A percentile compares a stretch with the other conserved stretches of the same genome.
Evolutionary conservation across 2,329 filamentous ascomycete species (phyloP).

Genomic region (Beauveria rudraprayagi): DNA sequence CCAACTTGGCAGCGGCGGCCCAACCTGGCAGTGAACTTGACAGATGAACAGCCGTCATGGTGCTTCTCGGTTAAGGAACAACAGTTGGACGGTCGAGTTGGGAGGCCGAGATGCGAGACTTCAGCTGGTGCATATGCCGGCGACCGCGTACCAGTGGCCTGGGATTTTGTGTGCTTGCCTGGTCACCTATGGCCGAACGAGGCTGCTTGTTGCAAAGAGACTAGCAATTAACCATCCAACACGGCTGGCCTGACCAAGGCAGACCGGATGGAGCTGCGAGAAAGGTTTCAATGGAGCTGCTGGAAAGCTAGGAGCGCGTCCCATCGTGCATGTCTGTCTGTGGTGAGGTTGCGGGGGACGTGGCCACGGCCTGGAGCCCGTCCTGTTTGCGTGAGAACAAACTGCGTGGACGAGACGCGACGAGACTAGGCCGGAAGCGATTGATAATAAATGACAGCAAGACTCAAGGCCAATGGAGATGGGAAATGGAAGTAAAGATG

Average conservation of each 20-base stretch:
- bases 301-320: background rate
- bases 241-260: background rate
- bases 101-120: background rate
- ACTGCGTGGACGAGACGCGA: background rate
- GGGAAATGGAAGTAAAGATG: background rate
- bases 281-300: background rate
- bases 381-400: background rate
- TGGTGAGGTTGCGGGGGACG: background rate
- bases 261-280: background rate
- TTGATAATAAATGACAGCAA: conserved; percentile 6
- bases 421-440: background rate
- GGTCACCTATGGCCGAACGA: background rate
- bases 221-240: background rate
- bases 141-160: background rate
- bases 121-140: background rate
- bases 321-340: no score
- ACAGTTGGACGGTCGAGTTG: background rate
- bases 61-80: background rate
- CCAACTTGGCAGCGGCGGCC: background rate
- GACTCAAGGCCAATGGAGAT: background rate
- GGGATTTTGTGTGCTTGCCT: background rate
- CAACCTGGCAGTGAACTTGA: background rate
- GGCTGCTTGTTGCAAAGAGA: background rate
- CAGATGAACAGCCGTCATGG: background rate
- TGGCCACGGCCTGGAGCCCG: background rate